Evolutionary conservation across 2,329 filamentous ascomycete genomes (phyloP), one percentile per base, ranked within the genome.

Genomic region (Arthrobotrys musiformis): DNA sequence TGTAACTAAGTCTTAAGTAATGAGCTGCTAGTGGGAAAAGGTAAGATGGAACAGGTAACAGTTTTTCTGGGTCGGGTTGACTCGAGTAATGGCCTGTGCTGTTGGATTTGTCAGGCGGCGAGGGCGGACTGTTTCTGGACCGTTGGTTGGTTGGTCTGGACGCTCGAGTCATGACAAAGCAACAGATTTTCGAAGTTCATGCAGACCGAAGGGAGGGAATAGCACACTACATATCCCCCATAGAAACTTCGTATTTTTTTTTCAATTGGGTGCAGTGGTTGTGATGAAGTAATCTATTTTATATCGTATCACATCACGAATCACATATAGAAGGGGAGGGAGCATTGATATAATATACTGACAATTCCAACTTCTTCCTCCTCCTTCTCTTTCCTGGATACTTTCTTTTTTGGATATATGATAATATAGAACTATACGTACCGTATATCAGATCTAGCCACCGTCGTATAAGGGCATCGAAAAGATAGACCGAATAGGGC

Each of bases 101-200:
- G 50, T 35, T 60, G 70, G 70, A 74, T 74, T 74, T 74, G 70
- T 74, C 62, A 74, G 62, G 46, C 24, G 46, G 62, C 48, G 44
- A 46, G 63, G 30, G 35, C 28, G 33, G 54, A 24, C 17, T 28
- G 58, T 56, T 50, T 70, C 67, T 52, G 48, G 56, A 48, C 50
- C 13, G 46, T 22, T 56, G 58, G 44, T 72, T 72, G 68, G 68
- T 22, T 26, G 40, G 37, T 72, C 58, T 58, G 24, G 46, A 19
- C 1, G 33, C 70, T 48, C 70, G 70, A 75, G 70, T 75, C 70
- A 75, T 75, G 70, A 69, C 70, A 69, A 75, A 75, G 52, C 64
- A 60, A 58, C 54, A 37, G n/a, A n/a, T 58, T 58, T 19, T 26
- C 40, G 54, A 30, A 58, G 9, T 8, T 15, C 6, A 7, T 26